phyloP scores from a whole-genome alignment of 306 rosid species.

The Geum urbanum region DNA sequence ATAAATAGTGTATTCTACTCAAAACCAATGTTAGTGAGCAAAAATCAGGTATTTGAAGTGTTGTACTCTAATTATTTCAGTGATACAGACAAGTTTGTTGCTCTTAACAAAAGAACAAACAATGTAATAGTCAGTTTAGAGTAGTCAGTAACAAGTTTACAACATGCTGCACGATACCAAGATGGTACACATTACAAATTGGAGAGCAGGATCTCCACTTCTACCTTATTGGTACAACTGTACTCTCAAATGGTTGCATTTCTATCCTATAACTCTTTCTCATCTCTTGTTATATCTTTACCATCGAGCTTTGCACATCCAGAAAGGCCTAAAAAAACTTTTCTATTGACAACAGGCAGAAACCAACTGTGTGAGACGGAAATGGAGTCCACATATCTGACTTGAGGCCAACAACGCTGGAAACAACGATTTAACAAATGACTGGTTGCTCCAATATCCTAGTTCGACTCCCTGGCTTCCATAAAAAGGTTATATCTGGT shows the following conservation, averaged over 20 bases:
- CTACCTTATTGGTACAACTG: conserved; percentile 15
- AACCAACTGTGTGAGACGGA: background rate
- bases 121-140: background rate
- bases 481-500: conserved; percentile 41
- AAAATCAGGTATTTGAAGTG: background rate
- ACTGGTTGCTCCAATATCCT: conserved; percentile 10
- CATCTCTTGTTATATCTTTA: conserved; percentile 13
- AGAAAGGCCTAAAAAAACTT: background rate
- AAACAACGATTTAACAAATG: background rate
- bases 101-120: background rate
- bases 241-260: conserved; percentile 10
- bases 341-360: background rate
- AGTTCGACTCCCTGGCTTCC: background rate
- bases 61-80: background rate
- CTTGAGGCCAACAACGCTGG: conserved; percentile 8
- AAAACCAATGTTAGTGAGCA: background rate
- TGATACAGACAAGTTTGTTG: background rate
- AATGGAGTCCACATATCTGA: background rate
- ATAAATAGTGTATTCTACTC: too few species aligned
- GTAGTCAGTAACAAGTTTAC: background rate
- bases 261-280: background rate
- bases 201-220: background rate
- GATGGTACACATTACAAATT: background rate
- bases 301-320: conserved; percentile 17
- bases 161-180: conserved; percentile 2